Conservation (phyloP, 176 grass and related monocot genomes). For the Oryza officinalis region DNA sequence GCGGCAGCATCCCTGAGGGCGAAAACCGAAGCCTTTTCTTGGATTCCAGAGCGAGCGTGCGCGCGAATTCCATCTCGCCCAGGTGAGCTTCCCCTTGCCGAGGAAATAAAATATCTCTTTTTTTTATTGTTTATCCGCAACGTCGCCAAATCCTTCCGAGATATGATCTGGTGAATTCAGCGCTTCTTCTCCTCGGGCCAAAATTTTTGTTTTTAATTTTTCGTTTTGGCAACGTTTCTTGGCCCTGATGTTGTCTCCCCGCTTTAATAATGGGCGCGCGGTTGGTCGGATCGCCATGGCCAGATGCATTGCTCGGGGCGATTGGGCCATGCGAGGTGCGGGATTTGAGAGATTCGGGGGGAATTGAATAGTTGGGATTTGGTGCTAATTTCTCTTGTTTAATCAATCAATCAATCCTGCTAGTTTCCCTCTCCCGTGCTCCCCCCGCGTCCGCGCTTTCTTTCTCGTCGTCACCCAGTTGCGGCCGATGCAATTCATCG, state of each 20-base stretch:
- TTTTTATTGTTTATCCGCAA: not conserved
- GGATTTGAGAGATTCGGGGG: constrained; percentile 49
- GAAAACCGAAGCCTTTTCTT: constrained; percentile 23
- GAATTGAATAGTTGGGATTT: constrained; percentile 51
- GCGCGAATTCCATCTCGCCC: constrained; percentile 20
- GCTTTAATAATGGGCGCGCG: constrained; percentile 48
- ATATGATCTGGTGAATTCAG: constrained; percentile 35
- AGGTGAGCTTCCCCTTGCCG: constrained; percentile 45
- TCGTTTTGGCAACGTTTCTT: constrained; percentile 32
- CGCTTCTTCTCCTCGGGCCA: not conserved
- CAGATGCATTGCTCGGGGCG: constrained; percentile 50
- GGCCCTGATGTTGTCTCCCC: not conserved
- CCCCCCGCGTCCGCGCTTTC: constrained; percentile 13
- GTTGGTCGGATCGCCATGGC: constrained; percentile 33
- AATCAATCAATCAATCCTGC: constrained; percentile 37
- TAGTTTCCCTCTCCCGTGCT: not conserved
- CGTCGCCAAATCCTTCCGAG: constrained; percentile 35
- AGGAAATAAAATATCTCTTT: not conserved
- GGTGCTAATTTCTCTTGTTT: constrained; percentile 42
- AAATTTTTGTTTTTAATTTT: not conserved
- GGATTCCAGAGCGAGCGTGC: constrained; percentile 22
- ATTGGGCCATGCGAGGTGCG: constrained; percentile 38
- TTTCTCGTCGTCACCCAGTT: constrained; percentile 32
- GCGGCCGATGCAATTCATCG: constrained; percentile 42
- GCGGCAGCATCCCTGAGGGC: constrained; percentile 31